phyloP scores from a whole-genome alignment of 306 rosid genomes.

The Lathyrus sativus region DNA sequence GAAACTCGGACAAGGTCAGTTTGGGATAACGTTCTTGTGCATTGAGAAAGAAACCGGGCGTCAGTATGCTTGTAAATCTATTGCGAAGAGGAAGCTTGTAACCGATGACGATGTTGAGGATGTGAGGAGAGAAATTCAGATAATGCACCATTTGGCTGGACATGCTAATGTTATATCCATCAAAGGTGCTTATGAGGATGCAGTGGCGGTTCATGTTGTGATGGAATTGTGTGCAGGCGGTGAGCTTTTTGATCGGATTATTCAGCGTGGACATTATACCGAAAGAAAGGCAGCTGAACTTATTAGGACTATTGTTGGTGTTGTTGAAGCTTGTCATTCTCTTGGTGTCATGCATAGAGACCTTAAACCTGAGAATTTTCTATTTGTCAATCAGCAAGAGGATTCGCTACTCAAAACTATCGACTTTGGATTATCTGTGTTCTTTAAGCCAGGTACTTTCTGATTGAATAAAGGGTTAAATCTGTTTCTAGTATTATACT shows the following conservation, averaged over 20 bases:
- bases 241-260: conserved; percentile 94
- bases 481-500: background rate
- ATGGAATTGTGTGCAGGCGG: conserved; percentile 99
- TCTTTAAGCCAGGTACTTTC: conserved; percentile 92
- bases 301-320: conserved; percentile 90
- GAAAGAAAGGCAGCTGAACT: conserved; percentile 97
- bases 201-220: conserved; percentile 89
- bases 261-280: conserved; percentile 89
- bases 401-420: conserved; percentile 95
- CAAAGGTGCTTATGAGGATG: conserved; percentile 95
- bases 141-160: conserved; percentile 96
- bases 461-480: background rate
- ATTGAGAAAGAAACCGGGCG: conserved; percentile 77
- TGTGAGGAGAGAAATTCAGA: conserved; percentile 98
- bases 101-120: conserved; percentile 92
- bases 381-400: conserved; percentile 78
- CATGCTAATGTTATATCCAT: conserved; percentile 92
- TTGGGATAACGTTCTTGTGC: conserved; percentile 79
- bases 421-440: conserved; percentile 89
- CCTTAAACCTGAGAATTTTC: conserved; percentile 98
- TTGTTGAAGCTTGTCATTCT: conserved; percentile 92
- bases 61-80: conserved; percentile 88
- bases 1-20: conserved; percentile 94
- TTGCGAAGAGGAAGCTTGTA: conserved; percentile 91
- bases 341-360: conserved; percentile 97